These are phyloP conservation scores for Nepenthes mirabilis DNA, from an alignment of 148 eudicot species.

Conservation along the genomic window DNA sequence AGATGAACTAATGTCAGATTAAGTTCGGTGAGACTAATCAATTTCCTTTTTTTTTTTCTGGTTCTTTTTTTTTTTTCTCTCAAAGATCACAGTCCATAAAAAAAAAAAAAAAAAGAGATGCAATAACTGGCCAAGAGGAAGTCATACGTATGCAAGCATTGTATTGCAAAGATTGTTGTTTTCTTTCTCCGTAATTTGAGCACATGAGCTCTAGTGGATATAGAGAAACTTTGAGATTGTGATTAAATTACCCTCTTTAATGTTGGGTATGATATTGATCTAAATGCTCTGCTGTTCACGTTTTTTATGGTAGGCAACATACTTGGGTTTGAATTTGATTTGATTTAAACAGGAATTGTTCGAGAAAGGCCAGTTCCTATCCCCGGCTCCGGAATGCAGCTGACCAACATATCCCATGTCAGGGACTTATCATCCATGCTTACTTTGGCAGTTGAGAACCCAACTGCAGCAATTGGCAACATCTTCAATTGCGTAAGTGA, in stretches of 20 bases:
- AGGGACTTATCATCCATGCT: slow-evolving; percentile 91
- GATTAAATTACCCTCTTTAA: not conserved
- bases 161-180: not conserved
- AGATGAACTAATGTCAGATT: no score
- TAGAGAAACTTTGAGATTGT: no score
- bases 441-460: slow-evolving; percentile 63
- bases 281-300: no score
- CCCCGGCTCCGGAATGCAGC: slow-evolving; percentile 95
- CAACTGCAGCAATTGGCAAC: slow-evolving; percentile 59
- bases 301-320: no score
- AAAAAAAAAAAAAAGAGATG: no score
- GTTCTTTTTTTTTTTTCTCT: no score
- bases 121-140: no score
- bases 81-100: no score
- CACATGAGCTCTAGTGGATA: no score
- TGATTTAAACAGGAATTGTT: slow-evolving; percentile 48
- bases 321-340: not conserved
- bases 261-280: not conserved
- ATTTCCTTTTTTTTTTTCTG: no score
- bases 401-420: slow-evolving; percentile 76
- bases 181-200: no score
- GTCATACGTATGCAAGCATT: not conserved
- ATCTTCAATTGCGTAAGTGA: slow-evolving; percentile 92
- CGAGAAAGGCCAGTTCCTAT: slow-evolving; percentile 78
- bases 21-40: no score